Evolutionary conservation across 1,284 basidiomycete species (phyloP), one percentile per base, ranked within the genome.

Genomic region (Athelia psychrophila): DNA sequence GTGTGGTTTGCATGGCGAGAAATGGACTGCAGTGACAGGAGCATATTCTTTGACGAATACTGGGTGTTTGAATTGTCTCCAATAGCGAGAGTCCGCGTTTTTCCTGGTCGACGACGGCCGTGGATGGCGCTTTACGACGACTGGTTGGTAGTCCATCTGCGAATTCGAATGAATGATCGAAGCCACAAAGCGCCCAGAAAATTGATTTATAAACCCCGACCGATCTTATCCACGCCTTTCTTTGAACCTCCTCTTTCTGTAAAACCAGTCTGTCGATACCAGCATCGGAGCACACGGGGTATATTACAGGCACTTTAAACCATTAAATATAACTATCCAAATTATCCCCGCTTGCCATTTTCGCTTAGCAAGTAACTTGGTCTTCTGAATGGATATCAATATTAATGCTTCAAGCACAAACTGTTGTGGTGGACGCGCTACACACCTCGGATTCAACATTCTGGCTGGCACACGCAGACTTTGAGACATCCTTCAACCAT

Each of bases 41-140:
- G 93, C 92, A 65, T 95, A 95, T 74, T 96, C 93, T 72, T 96
- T 96, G 70, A 98, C 83, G 69, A 95, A 93, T 2, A 94, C 86
- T 13, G 92, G 91, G 53, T 91, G 78, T 64, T 86, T 91, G 71
- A 88, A 93, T 60, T 86, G 82, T 46, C 88, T 77, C 90, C 89
- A 93, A 66, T 88, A 83, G 56, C 86, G 76, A 1, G 88, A 88
- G 64, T 93, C 91, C 44, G 84, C 65, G 51, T 74, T 81, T 59
- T 83, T 85, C 61, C 81, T 84, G 10, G 77, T 70, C n/a, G 77
- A 66, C 9, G 81, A 72, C 8, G 80, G 80, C 6, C 80, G 77
- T 8, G 82, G 71, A 58, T 81, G 81, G 55, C 78, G 70, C 61
- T 83, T 81, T 51, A 89, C 74, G 51, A 84, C 70, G 54, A 88